Evolutionary conservation across 2,329 filamentous ascomycete species (phyloP), one percentile per base, ranked within the genome.

Genomic region (Diaporthe citrichinensis): DNA sequence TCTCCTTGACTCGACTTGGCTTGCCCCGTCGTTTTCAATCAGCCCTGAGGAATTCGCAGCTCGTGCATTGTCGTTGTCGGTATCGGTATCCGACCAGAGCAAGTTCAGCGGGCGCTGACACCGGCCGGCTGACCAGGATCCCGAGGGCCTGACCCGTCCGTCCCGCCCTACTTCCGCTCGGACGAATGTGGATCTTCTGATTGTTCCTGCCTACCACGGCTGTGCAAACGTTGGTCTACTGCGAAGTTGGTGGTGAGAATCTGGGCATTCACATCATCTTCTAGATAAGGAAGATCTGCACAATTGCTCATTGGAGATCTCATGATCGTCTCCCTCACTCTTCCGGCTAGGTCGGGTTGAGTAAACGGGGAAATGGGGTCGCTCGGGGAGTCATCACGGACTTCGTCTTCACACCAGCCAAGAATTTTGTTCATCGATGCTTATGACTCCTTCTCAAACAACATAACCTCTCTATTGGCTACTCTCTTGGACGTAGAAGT

Each of bases 371-470:
- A 58, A 23, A 77, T 77, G 76, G 73, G 76, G 14, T 77, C 76
- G 25, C 25, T 71, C 14, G 76, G 41, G 12, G 76, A 55, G 41
- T 67, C 71, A 59, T 15, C 68, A 17, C 58, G 39, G 36, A 62
- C 58, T 55, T 31, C 65, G 6, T 36, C 57, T 10, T 51, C 69
- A 44, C 34, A 31, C 20, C 71, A 71, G 25, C 62, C 76, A 31
- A 77, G 44, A 76, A 93, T 98, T 77, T 91, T 98, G 78, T 98
- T 98, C 85, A 89, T 99, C 79, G 97, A 98, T 84, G 96, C 96
- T 77, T 98, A 98, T 85, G 97, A 99, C 86, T 98, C 96, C 57
- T 99, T 98, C 85, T 95, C 95, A 73, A 96, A 98, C 85, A 98
- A 98, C 85, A 97, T 98, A 80, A 92, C 97, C 72, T 92, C 94